Conservation (phyloP, 1,284 basidiomycete genomes). For the Stygiomarasmius scandens region DNA sequence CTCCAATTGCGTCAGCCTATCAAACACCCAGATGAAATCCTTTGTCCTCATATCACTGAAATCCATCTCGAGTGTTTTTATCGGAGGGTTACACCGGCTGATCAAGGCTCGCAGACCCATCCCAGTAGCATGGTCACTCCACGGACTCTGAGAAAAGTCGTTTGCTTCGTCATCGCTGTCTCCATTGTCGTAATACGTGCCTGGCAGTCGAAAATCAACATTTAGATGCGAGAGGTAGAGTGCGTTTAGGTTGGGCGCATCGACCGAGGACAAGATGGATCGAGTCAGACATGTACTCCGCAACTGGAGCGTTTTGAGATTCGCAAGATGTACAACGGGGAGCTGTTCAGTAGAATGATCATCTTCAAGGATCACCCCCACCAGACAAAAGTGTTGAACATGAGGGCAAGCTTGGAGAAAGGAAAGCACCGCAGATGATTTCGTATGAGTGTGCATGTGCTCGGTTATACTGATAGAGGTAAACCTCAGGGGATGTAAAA, state of each 20-base stretch:
- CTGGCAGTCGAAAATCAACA: constrained; percentile 53
- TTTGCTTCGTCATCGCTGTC: constrained; percentile 72
- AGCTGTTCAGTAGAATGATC: constrained; percentile 29
- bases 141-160: constrained; percentile 75
- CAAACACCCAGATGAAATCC: constrained; percentile 71
- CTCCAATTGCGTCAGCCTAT: constrained; percentile 50
- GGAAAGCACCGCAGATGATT: constrained; percentile 51
- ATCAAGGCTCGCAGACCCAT: constrained; percentile 75
- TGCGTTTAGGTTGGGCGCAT: constrained; percentile 56
- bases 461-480: constrained; percentile 59
- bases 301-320: constrained; percentile 56
- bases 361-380: constrained; percentile 55
- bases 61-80: constrained; percentile 71
- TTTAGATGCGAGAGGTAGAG: constrained; percentile 69
- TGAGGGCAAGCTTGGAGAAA: constrained; percentile 62
- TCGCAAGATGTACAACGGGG: constrained; percentile 51
- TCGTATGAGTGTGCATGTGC: constrained; percentile 37
- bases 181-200: constrained; percentile 49
- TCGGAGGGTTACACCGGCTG: constrained; percentile 52
- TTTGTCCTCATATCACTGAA: constrained; percentile 79
- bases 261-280: constrained; percentile 59
- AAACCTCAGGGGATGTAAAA: constrained; percentile 53
- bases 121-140: constrained; percentile 73
- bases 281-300: constrained; percentile 64
- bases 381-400: constrained; percentile 58